Evolutionary conservation across 2,329 filamentous ascomycete species (phyloP).

Genomic region (Blumeria graminis): DNA sequence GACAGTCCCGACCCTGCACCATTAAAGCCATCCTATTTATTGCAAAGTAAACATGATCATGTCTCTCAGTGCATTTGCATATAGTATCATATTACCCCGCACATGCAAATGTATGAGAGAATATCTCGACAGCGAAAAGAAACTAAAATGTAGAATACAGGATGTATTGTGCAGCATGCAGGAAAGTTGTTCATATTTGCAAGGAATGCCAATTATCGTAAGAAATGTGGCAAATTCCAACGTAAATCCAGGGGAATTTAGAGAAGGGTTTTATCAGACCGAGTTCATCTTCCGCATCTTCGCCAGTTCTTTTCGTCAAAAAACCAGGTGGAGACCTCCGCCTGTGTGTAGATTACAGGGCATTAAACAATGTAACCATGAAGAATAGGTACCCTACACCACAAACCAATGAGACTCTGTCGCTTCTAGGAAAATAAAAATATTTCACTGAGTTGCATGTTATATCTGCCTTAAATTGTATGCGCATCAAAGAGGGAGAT

Average conservation of each 20-base stretch:
- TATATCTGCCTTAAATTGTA: background rate
- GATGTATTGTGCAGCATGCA: too few species aligned
- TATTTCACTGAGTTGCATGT: background rate
- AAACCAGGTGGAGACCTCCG: background rate
- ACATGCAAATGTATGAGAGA: too few species aligned
- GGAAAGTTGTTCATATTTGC: too few species aligned
- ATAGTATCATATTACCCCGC: too few species aligned
- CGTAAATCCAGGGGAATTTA: background rate
- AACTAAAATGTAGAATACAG: too few species aligned
- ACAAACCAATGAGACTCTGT: background rate
- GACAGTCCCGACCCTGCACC: too few species aligned
- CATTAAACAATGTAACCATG: background rate
- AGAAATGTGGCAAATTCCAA: too few species aligned
- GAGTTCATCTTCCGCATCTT: background rate
- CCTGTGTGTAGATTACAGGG: background rate
- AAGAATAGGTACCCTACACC: background rate
- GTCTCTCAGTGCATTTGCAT: too few species aligned
- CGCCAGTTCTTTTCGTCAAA: background rate
- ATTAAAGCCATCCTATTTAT: too few species aligned
- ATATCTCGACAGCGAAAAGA: too few species aligned
- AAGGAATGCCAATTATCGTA: too few species aligned
- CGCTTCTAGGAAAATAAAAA: background rate
- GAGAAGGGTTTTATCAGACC: background rate
- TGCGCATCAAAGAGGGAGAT: background rate
- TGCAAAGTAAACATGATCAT: too few species aligned